phyloP scores from a whole-genome alignment of 257 asterid genomes.

The Scutellaria barbata region DNA sequence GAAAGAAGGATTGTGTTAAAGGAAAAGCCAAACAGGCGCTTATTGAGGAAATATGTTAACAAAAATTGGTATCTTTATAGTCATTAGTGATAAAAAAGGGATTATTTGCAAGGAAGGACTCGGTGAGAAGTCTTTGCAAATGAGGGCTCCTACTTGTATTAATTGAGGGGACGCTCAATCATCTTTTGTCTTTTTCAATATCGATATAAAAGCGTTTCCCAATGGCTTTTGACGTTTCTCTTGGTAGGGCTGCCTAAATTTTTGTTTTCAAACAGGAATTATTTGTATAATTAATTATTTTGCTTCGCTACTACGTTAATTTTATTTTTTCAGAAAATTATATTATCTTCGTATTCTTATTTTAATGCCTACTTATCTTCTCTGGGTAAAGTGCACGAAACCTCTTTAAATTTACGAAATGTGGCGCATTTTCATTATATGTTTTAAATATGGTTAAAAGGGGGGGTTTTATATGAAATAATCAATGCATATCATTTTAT shows the following conservation, averaged over 20 bases:
- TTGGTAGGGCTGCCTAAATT: constrained; percentile 38
- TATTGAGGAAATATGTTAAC: constrained; percentile 46
- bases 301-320: too few relatives aligned
- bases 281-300: not conserved
- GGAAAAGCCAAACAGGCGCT: constrained; percentile 59
- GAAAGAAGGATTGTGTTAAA: constrained; percentile 33
- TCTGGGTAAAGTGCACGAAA: too few relatives aligned
- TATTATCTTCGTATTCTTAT: too few relatives aligned
- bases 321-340: too few relatives aligned
- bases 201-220: constrained; percentile 57
- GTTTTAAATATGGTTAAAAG: too few relatives aligned
- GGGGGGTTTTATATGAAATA: too few relatives aligned
- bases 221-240: constrained; percentile 65
- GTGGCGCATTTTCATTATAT: too few relatives aligned
- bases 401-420: too few relatives aligned
- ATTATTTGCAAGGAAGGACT: constrained; percentile 41
- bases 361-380: too few relatives aligned
- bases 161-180: constrained; percentile 36
- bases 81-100: constrained; percentile 40
- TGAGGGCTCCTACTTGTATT: constrained; percentile 32
- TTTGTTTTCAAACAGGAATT: not conserved
- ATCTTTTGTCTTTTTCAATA: constrained; percentile 45
- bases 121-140: constrained; percentile 26
- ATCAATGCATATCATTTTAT: too few relatives aligned
- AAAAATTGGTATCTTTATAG: constrained; percentile 50